Evolutionary conservation across 2,329 filamentous ascomycete species (phyloP).

Genomic region (Ceratocystis papillata): DNA sequence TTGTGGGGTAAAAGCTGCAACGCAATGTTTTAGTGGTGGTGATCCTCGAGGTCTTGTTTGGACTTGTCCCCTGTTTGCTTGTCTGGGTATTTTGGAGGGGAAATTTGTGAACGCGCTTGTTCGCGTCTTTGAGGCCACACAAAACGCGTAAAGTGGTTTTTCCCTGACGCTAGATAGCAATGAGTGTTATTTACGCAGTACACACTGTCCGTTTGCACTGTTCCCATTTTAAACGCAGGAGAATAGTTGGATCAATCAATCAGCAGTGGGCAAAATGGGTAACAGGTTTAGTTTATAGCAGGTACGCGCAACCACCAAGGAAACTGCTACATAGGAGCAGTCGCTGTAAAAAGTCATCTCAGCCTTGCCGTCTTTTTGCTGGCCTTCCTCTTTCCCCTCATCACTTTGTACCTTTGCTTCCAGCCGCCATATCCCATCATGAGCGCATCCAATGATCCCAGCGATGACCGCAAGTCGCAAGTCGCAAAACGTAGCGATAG

Average conservation of each 20-base stretch:
- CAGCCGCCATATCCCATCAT: constrained; percentile 11
- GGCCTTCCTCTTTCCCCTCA: constrained; percentile 3
- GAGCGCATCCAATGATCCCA: constrained; percentile 12
- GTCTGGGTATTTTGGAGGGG: constrained; percentile 14
- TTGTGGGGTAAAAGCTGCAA: not conserved
- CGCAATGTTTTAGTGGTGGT: not conserved
- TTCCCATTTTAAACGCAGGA: not conserved
- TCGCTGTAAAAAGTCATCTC: not conserved
- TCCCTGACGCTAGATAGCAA: not conserved
- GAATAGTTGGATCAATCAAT: no score
- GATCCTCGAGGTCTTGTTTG: not conserved
- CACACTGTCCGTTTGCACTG: not conserved
- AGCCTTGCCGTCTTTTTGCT: not conserved
- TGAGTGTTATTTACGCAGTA: not conserved
- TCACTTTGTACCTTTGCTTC: not conserved
- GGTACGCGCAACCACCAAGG: not conserved
- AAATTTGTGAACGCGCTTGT: constrained; percentile 22
- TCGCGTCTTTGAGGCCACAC: constrained; percentile 9
- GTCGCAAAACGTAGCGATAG: constrained; percentile 42
- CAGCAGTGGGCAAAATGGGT: no score
- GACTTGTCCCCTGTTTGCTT: not conserved
- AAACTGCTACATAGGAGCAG: not conserved
- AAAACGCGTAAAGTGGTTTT: constrained; percentile 33
- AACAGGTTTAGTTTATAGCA: not conserved
- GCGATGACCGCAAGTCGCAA: constrained; percentile 15